phyloP scores from a whole-genome alignment of 306 rosid genomes.

The Sphenostylis stenocarpa region DNA sequence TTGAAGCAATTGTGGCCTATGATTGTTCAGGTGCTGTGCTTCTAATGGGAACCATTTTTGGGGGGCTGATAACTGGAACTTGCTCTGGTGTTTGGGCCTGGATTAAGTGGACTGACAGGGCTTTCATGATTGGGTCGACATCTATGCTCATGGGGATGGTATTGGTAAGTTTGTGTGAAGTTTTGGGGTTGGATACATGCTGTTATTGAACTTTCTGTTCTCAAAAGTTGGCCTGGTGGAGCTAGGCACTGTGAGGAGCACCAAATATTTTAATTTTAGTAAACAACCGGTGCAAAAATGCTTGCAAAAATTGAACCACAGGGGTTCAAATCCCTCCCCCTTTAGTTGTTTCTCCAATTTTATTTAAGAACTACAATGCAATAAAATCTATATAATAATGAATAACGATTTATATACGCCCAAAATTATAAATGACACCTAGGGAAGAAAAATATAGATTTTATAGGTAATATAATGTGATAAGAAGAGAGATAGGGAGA shows the following conservation, averaged over 20 bases:
- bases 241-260: not conserved
- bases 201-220: not conserved
- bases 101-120: constrained; percentile 71
- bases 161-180: constrained; percentile 58
- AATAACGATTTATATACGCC: no score
- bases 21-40: constrained; percentile 98
- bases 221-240: not conserved
- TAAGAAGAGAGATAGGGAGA: no score
- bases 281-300: no score
- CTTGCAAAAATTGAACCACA: no score
- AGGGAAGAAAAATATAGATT: no score
- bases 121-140: constrained; percentile 91
- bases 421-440: no score
- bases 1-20: constrained; percentile 87
- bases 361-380: no score
- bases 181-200: not conserved
- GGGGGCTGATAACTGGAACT: constrained; percentile 92
- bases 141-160: constrained; percentile 97
- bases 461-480: no score
- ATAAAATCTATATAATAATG: no score
- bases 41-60: constrained; percentile 82
- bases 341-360: no score
- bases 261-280: not conserved
- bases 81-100: constrained; percentile 96
- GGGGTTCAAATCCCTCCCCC: no score